These are phyloP conservation scores for Moricandia arvensis DNA, from an alignment of 345 rosid genomes.

Conservation along the genomic window DNA sequence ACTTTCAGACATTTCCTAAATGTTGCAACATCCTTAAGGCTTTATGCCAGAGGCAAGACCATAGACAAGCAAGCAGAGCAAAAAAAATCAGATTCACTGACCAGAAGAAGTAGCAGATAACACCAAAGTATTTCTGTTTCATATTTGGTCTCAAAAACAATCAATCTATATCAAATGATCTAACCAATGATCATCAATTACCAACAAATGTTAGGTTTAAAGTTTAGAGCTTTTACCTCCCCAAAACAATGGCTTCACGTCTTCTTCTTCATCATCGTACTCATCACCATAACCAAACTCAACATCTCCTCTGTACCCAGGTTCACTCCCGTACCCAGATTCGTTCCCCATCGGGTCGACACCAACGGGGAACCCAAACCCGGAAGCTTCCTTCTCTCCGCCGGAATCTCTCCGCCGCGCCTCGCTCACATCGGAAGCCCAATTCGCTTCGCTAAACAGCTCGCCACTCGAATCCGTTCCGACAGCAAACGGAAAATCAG, in stretches of 20 bases:
- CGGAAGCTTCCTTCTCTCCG: conserved; percentile 56
- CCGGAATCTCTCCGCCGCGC: conserved; percentile 60
- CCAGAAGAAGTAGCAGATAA: background rate
- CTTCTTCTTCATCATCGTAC: conserved; percentile 94
- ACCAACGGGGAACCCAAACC: conserved; percentile 46
- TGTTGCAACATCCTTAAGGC: background rate
- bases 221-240: conserved; percentile 49
- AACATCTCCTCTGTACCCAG: conserved; percentile 94
- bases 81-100: background rate
- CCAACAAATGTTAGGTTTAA: background rate
- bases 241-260: conserved; percentile 75
- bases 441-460: conserved; percentile 72
- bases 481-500: conserved; percentile 80
- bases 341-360: conserved; percentile 68
- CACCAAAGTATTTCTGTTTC: background rate
- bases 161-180: background rate
- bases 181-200: too few species aligned
- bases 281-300: conserved; percentile 97
- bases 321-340: conserved; percentile 94
- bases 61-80: background rate
- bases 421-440: conserved; percentile 93
- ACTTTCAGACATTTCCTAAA: background rate
- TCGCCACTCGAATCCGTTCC: conserved; percentile 98
- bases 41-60: conserved; percentile 8
- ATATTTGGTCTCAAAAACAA: background rate